These are phyloP conservation scores for Arxiozyma bovina DNA, from an alignment of 1,139 yeast species.

Conservation along the genomic window DNA sequence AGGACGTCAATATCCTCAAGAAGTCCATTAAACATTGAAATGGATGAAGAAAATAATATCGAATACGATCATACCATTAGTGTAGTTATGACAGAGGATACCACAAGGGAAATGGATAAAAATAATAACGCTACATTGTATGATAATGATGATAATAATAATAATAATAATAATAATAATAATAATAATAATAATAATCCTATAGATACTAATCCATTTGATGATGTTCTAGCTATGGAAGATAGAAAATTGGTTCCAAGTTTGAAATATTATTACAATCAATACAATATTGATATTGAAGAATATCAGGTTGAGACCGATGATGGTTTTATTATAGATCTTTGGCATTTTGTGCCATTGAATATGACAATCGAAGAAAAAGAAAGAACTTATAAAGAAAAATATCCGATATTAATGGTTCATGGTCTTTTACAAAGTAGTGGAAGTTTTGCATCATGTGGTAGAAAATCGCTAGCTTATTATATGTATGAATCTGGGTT, in stretches of 20 bases:
- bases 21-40: conserved; percentile 20
- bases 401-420: conserved; percentile 63
- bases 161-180: no score
- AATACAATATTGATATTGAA: conserved; percentile 51
- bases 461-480: conserved; percentile 66
- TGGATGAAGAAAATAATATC: conserved; percentile 21
- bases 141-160: no score
- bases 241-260: conserved; percentile 38
- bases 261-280: conserved; percentile 56
- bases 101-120: neutral
- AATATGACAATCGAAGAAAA: neutral
- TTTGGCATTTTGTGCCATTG: conserved; percentile 42
- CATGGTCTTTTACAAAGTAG: conserved; percentile 87
- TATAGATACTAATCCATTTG: conserved; percentile 30
- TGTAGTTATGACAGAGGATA: conserved; percentile 5
- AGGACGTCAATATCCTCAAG: conserved; percentile 16
- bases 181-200: conserved; percentile 36
- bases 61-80: conserved; percentile 26
- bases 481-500: conserved; percentile 52
- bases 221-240: conserved; percentile 22
- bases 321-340: conserved; percentile 65
- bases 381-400: conserved; percentile 42
- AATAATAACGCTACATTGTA: no score
- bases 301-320: conserved; percentile 55
- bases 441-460: conserved; percentile 78